These are phyloP conservation scores for Aspergillus wentii DNA, from an alignment of 495 filamentous ascomycete genomes.

Conservation along the genomic window DNA sequence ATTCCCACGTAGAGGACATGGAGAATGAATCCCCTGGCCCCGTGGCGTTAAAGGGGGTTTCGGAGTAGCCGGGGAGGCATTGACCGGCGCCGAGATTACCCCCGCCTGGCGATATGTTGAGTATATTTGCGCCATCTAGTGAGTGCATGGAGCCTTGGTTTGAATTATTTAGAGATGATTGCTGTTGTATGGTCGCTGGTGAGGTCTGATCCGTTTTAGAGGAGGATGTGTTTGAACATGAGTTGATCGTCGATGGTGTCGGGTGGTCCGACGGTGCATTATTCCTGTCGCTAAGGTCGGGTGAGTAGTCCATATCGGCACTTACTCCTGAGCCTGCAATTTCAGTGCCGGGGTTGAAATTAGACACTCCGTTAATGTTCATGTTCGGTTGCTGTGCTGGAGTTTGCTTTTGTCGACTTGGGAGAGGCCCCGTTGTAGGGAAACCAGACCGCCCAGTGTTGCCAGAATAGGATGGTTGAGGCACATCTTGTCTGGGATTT, in stretches of 20 bases:
- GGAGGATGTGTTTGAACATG: constrained; percentile 30
- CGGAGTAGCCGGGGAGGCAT: not conserved
- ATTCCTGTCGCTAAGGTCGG: constrained; percentile 23
- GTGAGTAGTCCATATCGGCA: constrained; percentile 23
- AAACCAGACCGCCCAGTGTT: too few relatives aligned
- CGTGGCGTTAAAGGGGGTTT: constrained; percentile 5
- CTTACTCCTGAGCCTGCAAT: constrained; percentile 6
- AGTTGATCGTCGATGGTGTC: constrained; percentile 31
- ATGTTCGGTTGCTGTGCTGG: not conserved
- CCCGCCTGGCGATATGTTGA: constrained; percentile 9
- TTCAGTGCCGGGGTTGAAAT: constrained; percentile 5
- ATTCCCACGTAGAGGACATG: constrained; percentile 1
- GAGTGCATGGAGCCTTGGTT: constrained; percentile 10
- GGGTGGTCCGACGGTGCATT: constrained; percentile 30
- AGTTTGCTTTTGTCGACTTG: constrained; percentile 17
- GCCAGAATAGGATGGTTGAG: too few relatives aligned
- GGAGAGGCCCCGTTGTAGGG: too few relatives aligned
- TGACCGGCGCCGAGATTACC: not conserved
- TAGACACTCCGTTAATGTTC: not conserved
- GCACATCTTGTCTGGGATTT: too few relatives aligned
- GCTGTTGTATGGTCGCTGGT: constrained; percentile 16
- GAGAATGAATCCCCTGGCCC: constrained; percentile 8
- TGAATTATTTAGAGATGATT: constrained; percentile 4
- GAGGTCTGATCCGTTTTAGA: constrained; percentile 22
- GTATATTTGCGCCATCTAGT: constrained; percentile 8